A percentile compares a stretch with the other conserved stretches of the same genome.
Evolutionary conservation across 1,284 basidiomycete species (phyloP).

Genomic region (Butyriboletus appendiculatus): DNA sequence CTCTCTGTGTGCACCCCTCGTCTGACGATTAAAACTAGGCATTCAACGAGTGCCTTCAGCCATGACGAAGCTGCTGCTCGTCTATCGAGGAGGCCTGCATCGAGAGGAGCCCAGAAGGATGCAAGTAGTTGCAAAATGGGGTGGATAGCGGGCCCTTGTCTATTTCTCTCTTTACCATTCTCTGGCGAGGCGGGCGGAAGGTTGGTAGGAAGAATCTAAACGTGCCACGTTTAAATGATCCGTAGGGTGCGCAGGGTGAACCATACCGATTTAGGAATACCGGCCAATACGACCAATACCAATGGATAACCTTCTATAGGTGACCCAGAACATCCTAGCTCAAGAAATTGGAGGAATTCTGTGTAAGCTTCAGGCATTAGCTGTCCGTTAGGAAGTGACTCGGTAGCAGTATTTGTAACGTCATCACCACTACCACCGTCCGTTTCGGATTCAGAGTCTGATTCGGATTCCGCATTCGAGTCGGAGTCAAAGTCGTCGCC

Average conservation of each 20-base stretch:
- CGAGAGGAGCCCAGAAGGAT: slow-evolving; percentile 78
- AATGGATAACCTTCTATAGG: slow-evolving; percentile 77
- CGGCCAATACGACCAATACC: slow-evolving; percentile 76
- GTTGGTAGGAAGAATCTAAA: slow-evolving; percentile 27
- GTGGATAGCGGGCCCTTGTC: neutral
- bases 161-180: neutral
- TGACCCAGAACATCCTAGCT: slow-evolving; percentile 74
- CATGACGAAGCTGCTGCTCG: slow-evolving; percentile 59
- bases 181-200: slow-evolving; percentile 31
- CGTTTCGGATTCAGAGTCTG: slow-evolving; percentile 29
- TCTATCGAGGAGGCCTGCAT: slow-evolving; percentile 55
- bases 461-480: slow-evolving; percentile 27
- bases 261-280: slow-evolving; percentile 54
- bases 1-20: slow-evolving; percentile 28
- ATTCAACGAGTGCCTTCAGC: slow-evolving; percentile 70
- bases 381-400: slow-evolving; percentile 13
- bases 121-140: slow-evolving; percentile 56
- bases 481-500: slow-evolving; percentile 19
- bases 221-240: neutral
- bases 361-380: slow-evolving; percentile 50
- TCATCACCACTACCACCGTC: slow-evolving; percentile 35
- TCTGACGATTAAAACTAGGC: slow-evolving; percentile 56
- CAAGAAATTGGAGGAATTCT: slow-evolving; percentile 77
- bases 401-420: slow-evolving; percentile 28
- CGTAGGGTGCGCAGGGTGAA: neutral